These are phyloP conservation scores for Strobilomyces dryophilus DNA, from an alignment of 768 basidiomycete genomes.

Conservation along the genomic window DNA sequence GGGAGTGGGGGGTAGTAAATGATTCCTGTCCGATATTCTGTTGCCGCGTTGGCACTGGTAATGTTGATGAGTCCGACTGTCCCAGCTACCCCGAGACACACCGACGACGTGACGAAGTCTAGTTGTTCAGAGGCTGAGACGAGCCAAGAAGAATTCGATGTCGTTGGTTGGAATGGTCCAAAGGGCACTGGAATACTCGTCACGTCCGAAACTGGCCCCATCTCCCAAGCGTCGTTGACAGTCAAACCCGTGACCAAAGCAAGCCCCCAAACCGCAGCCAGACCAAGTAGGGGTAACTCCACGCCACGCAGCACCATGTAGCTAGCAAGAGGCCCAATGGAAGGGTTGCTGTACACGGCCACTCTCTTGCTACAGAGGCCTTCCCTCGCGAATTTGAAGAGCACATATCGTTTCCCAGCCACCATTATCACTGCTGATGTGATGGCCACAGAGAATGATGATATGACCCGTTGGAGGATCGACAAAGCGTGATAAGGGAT, in stretches of 20 bases:
- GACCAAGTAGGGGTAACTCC: conserved; percentile 9
- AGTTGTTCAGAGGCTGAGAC: conserved; percentile 2
- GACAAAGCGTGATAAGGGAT: neutral
- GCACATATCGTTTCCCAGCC: conserved; percentile 12
- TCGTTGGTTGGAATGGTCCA: conserved; percentile 4
- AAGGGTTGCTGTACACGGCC: conserved; percentile 9
- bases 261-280: conserved; percentile 9
- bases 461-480: conserved; percentile 6
- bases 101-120: neutral
- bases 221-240: conserved; percentile 5
- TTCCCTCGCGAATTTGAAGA: conserved; percentile 8
- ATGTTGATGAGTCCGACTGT: conserved; percentile 11
- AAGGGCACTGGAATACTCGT: neutral
- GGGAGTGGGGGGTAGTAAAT: conserved; percentile 16
- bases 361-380: conserved; percentile 12
- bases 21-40: neutral
- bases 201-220: neutral
- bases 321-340: conserved; percentile 8
- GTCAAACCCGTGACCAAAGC: conserved; percentile 13
- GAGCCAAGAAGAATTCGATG: neutral
- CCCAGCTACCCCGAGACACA: neutral
- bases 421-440: conserved; percentile 15
- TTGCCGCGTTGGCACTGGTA: neutral
- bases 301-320: conserved; percentile 2
- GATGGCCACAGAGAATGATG: conserved; percentile 10